These are phyloP conservation scores for Fusarium secorum DNA, from an alignment of 2,329 filamentous ascomycete genomes.

Conservation along the genomic window DNA sequence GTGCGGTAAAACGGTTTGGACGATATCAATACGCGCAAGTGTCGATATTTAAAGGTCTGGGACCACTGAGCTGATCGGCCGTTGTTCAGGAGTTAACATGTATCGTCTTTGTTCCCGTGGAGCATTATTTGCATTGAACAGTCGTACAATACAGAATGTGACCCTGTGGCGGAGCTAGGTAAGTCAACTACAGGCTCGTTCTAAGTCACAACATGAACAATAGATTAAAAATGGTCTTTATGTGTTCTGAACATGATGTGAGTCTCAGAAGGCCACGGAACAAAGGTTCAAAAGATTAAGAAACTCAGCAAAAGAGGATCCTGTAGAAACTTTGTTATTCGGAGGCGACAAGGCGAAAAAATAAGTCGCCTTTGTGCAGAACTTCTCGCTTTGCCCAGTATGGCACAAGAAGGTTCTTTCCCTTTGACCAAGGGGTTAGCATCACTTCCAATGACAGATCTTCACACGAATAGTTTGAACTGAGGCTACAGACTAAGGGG, in stretches of 20 bases:
- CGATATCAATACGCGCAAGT: rapidly evolving
- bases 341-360: rapidly evolving
- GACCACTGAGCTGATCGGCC: rapidly evolving
- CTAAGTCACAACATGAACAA: neutral
- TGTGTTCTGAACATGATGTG: rapidly evolving
- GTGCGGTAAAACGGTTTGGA: rapidly evolving
- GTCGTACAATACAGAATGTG: neutral
- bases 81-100: neutral
- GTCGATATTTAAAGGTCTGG: neutral
- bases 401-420: rapidly evolving
- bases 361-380: neutral
- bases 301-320: neutral
- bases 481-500: rapidly evolving
- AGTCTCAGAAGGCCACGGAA: rapidly evolving
- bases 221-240: rapidly evolving
- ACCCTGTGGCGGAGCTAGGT: neutral
- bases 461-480: rapidly evolving
- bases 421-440: rapidly evolving
- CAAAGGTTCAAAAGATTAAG: rapidly evolving
- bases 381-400: rapidly evolving
- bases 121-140: neutral
- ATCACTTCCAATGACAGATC: no score
- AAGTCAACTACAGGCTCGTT: no score
- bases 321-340: neutral
- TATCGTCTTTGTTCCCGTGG: neutral